Base-by-base conservation (phyloP, 2,329 filamentous ascomycete genomes). In the Botrytis deweyae region DNA sequence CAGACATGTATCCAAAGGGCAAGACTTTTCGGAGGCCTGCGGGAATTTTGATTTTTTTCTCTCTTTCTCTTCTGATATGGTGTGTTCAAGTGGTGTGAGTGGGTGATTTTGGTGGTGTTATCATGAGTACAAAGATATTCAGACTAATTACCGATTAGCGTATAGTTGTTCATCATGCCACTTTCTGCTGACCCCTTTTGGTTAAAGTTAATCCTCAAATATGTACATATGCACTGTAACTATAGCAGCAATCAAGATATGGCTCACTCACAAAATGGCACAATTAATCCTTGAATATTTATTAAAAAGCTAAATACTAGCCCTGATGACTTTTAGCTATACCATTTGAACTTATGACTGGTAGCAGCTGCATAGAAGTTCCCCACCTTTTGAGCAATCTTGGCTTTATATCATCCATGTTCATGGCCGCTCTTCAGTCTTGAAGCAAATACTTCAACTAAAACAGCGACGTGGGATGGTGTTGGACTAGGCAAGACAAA, bases 381-480 rank as follows among this genome's bases (percentile, higher is more conserved):
- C 71, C 16, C 63, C 42, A 52, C 59, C 62, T 44, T 72, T 33
- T 64, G 22, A 29, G 33, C 20, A 64, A 40, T 64, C 59, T 33
- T 49, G 69, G 44, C 69, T 42, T 52, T n/a, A 25, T 46, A 38
- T 29, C 55, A 72, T 58, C 68, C 68, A 72, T 62, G 61, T 55
- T 68, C 52, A 61, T 59, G 66, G 46, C 74, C 33, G 46, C 52
- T 62, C 58, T 62, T 59, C 38, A 58, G 20, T 66, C 58, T 62
- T 59, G 55, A 46, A 42, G 40, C 20, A 68, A 40, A 18, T 33
- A 16, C 40, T 58, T 65, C 46, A 40, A 40, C 67, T 76, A 76
- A 61, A 67, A 73, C 76, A 73, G 76, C 77, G 75, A 74, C 77
- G 76, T 78, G 76, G 76, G 75, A 78, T 78, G 14, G 38, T 42